These are phyloP conservation scores for Botrytis fabae DNA, from an alignment of 2,329 filamentous ascomycete species.

Conservation along the genomic window DNA sequence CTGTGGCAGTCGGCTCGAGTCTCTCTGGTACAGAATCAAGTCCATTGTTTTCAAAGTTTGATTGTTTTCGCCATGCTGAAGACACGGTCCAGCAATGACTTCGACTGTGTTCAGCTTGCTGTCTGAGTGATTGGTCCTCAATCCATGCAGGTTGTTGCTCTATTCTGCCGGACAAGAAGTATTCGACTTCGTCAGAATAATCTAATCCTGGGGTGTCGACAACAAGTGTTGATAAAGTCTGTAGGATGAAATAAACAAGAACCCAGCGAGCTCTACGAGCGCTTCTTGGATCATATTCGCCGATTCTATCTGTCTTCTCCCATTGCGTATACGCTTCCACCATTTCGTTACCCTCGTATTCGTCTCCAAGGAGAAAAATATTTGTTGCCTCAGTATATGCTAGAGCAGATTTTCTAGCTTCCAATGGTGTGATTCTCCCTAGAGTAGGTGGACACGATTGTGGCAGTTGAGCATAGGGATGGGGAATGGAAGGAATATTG, in stretches of 20 bases:
- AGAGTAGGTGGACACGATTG: conserved; percentile 45
- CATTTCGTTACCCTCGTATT: conserved; percentile 54
- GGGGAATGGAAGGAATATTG: conserved; percentile 64
- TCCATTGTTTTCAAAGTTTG: background rate
- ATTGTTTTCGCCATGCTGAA: conserved; percentile 6
- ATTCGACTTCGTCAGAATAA: conserved; percentile 54
- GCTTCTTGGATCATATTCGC: conserved; percentile 53
- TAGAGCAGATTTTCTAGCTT: conserved; percentile 41
- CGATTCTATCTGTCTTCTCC: conserved; percentile 54
- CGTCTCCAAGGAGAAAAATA: conserved; percentile 55
- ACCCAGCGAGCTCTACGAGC: conserved; percentile 62
- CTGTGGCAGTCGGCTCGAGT: background rate
- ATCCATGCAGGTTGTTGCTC: conserved; percentile 59
- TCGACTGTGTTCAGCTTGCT: conserved; percentile 37
- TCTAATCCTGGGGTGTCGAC: conserved; percentile 57
- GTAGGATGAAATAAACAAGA: conserved; percentile 59
- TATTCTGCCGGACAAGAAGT: conserved; percentile 57
- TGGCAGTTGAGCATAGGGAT: conserved; percentile 66
- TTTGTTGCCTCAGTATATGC: conserved; percentile 63
- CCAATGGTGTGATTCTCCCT: conserved; percentile 33
- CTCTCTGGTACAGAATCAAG: background rate
- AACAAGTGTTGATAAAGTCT: conserved; percentile 59
- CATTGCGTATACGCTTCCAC: conserved; percentile 57
- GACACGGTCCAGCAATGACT: conserved; percentile 41
- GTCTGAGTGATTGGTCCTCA: conserved; percentile 30